Base-by-base conservation (phyloP, 352 stramenopile species). In the Thalassiosira oceanica region DNA sequence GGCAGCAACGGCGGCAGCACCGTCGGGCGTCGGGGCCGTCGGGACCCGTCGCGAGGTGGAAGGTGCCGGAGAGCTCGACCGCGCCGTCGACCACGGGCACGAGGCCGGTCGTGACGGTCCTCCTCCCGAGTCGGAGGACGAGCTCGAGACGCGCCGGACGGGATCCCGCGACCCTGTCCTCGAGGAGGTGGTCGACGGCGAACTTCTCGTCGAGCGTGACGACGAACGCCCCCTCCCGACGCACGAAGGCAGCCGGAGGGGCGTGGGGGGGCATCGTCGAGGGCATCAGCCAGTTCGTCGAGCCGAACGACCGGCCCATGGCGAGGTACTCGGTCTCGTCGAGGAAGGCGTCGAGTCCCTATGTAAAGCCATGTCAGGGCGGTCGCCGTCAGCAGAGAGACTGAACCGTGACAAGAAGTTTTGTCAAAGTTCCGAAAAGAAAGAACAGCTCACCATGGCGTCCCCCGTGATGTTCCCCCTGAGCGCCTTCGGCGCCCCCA, bases 271-370 rank as follows among this genome's bases (percentile, higher is more conserved):
- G 18, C 26, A 1, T 68, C 56, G 1, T 62, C n/a, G 2, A 49
- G 65, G 45, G 71, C 54, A n/a, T n/a, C 4, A 76, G 26, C 70
- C 70, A 83, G 20, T 58, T 55, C 2, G n/a, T 18, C 54, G 41
- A 66, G 27, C 76, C 76, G 0, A 82, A 64, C 20, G 60, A 68
- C 13, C 76, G 35, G 15, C 37, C 50, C 7, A 85, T 39, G 2
- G 45, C 33, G 5, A 85, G 42, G 1, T 26, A 55, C 52, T 85
- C 70, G 20, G 62, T 54, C 21, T 85, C 50, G 42, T 54, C 52
- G 23, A 84, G 37, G 41, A 80, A 84, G 23, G 58, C 52, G 49
- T 80, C 72, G 23, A 88, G 58, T 2, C 74, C 74, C n/a, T n/a
- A n/a, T n/a, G n/a, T n/a, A n/a, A n/a, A n/a, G n/a, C n/a, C n/a